A percentile compares a stretch with the other conserved stretches of the same genome.
phyloP scores from a whole-genome alignment of 2,329 filamentous ascomycete genomes.

The Calonectria pseudoreteaudii region DNA sequence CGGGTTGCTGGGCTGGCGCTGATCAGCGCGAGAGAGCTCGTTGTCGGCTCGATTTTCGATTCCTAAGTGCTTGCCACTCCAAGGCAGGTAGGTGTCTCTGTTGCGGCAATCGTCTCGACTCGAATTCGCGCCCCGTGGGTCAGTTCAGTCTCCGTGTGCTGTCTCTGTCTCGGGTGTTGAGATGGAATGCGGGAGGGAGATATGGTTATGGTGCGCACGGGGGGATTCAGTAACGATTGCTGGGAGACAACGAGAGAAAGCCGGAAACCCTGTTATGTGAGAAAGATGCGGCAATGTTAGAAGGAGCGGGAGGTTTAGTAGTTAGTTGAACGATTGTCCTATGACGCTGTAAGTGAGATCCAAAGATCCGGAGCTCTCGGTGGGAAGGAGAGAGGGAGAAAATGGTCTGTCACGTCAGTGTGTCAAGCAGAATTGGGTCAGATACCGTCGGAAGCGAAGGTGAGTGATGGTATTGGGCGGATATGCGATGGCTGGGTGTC shows the following conservation, averaged over 20 bases:
- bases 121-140: conserved; percentile 15
- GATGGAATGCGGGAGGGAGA: conserved; percentile 38
- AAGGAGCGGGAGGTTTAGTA: conserved; percentile 8
- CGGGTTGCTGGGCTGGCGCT: conserved; percentile 30
- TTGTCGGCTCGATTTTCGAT: conserved; percentile 21
- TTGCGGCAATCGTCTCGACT: conserved; percentile 11
- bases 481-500: conserved; percentile 40
- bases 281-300: conserved; percentile 16
- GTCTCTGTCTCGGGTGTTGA: conserved; percentile 34
- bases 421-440: conserved; percentile 1
- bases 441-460: conserved; percentile 2
- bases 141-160: conserved; percentile 14
- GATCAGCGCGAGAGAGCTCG: conserved; percentile 15
- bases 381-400: conserved; percentile 23
- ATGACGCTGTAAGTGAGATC: conserved; percentile 19
- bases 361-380: conserved; percentile 24
- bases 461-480: conserved; percentile 27
- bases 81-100: conserved; percentile 13
- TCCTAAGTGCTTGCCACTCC: conserved; percentile 15
- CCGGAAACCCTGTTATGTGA: conserved; percentile 39
- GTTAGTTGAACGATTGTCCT: conserved; percentile 18
- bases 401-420: conserved; percentile 29
- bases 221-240: conserved; percentile 27
- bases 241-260: conserved; percentile 42
- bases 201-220: conserved; percentile 26